Base-by-base conservation (phyloP, 2,329 filamentous ascomycete species). In the Penicillium sp. region DNA sequence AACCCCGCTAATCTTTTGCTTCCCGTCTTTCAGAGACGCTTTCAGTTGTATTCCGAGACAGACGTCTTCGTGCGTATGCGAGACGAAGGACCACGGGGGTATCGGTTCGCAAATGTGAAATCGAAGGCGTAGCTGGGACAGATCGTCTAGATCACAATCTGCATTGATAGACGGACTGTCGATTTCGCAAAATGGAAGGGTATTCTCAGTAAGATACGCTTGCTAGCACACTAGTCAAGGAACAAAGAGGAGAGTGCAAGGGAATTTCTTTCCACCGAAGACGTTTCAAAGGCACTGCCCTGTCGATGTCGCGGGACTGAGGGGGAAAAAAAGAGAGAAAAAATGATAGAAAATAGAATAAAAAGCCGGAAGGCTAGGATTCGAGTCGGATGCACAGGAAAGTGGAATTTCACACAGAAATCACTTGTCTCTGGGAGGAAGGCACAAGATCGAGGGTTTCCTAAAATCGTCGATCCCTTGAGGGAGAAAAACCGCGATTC, bases 1-100 rank as follows among this genome's bases (percentile, higher is more conserved):
- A 61, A 70, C 61, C 62, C 66, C 65, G 63, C 66, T 61, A 60
- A 63, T 57, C 57, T 64, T 60, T 60, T 61, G 58, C 51, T 63
- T 63, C 57, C 65, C 53, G 61, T 62, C 56, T 57, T 62, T 56
- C 55, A 57, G 46, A 59, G 59, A 55, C 47, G 51, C 42, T 63
- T 59, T 57, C 62, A 64, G 40, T 29, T 50, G 50, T 47, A 27
- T 40, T 18, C 44, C 39, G 16, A 44, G 35, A 36, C 3, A 35
- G 42, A 38, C 30, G 39, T 36, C 36, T 43, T 27, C 29, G 40
- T 27, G 40, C 16, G 44, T 27, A 48, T 19, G 38, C 44, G 44
- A 41, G 27, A 32, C 35, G 43, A 36, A 41, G 35, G 48, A 27
- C 36, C 47, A 34, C 47, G 47, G 47, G 18, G 50, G 47, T 46